Conservation (phyloP, 2,329 filamentous ascomycete species). For the Colletotrichum higginsianum region DNA sequence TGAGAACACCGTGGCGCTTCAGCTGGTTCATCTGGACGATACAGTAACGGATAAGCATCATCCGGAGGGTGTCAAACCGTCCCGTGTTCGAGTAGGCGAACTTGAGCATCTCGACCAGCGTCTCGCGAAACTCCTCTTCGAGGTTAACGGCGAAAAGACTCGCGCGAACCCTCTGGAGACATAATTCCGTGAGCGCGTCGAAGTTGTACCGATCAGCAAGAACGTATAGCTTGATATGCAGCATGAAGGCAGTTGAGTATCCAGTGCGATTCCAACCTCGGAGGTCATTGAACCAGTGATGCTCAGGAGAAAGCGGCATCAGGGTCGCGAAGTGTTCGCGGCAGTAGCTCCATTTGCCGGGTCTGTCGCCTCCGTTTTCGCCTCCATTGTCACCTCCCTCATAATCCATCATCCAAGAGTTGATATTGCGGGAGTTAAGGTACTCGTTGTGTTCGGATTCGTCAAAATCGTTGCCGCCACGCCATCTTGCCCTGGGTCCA, state of each 20-base stretch:
- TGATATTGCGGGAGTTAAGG: neutral
- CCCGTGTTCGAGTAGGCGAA: neutral
- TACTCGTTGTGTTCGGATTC: no score
- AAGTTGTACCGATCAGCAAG: slow-evolving; percentile 7
- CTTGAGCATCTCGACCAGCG: neutral
- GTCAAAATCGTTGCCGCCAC: no score
- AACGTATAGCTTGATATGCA: neutral
- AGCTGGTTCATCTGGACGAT: neutral
- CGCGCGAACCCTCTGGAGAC: neutral
- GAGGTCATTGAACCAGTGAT: neutral
- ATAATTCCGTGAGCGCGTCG: accelerated
- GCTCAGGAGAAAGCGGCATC: neutral
- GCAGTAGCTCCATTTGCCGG: slow-evolving; percentile 4
- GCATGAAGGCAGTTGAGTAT: neutral
- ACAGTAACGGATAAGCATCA: neutral
- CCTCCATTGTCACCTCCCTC: neutral
- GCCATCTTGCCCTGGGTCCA: no score
- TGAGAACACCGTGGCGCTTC: neutral
- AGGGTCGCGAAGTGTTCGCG: neutral
- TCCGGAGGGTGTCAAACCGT: neutral
- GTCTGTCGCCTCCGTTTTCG: neutral
- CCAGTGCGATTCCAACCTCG: neutral
- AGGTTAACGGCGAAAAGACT: neutral
- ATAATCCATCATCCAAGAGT: neutral
- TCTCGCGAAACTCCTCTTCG: neutral